These are phyloP conservation scores for Penicillium mononematosum DNA, from an alignment of 495 filamentous ascomycete species.

Conservation along the genomic window DNA sequence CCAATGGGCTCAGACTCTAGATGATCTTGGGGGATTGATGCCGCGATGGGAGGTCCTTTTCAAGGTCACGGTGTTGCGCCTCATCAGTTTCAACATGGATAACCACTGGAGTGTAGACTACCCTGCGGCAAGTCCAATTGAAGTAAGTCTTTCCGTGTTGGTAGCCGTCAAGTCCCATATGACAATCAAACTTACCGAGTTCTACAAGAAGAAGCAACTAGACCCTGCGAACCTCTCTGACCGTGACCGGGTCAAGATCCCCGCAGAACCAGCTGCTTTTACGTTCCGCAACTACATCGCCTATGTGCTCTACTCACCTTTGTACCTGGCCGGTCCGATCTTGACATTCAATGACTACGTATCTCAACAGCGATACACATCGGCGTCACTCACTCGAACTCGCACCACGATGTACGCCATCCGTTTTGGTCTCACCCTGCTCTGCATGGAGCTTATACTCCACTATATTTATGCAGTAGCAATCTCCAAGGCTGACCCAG, in stretches of 20 bases:
- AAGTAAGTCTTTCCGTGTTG: slow-evolving; percentile 63
- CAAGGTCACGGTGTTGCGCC: slow-evolving; percentile 89
- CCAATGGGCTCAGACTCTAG: slow-evolving; percentile 64
- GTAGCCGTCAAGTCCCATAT: slow-evolving; percentile 6
- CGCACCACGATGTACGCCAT: slow-evolving; percentile 78
- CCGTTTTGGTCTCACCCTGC: slow-evolving; percentile 75
- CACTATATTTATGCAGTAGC: slow-evolving; percentile 94
- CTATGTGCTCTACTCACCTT: slow-evolving; percentile 85
- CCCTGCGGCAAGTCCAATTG: slow-evolving; percentile 64
- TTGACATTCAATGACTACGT: slow-evolving; percentile 98
- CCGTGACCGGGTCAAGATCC: slow-evolving; percentile 74
- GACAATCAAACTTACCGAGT: slow-evolving; percentile 49
- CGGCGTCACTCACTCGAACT: slow-evolving; percentile 60
- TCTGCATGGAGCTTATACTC: slow-evolving; percentile 92
- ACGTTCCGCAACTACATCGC: slow-evolving; percentile 79
- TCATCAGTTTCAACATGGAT: slow-evolving; percentile 97
- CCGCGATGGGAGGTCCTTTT: slow-evolving; percentile 93
- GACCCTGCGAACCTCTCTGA: slow-evolving; percentile 84
- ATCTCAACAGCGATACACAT: slow-evolving; percentile 73
- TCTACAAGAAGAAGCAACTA: slow-evolving; percentile 94
- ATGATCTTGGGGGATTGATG: slow-evolving; percentile 76
- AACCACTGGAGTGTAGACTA: slow-evolving; percentile 87
- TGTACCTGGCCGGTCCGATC: slow-evolving; percentile 92
- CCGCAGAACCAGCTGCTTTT: slow-evolving; percentile 69
- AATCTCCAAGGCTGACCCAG: slow-evolving; percentile 76